phyloP scores from a whole-genome alignment of 768 basidiomycete genomes.

The Phaeotremella skinneri region DNA sequence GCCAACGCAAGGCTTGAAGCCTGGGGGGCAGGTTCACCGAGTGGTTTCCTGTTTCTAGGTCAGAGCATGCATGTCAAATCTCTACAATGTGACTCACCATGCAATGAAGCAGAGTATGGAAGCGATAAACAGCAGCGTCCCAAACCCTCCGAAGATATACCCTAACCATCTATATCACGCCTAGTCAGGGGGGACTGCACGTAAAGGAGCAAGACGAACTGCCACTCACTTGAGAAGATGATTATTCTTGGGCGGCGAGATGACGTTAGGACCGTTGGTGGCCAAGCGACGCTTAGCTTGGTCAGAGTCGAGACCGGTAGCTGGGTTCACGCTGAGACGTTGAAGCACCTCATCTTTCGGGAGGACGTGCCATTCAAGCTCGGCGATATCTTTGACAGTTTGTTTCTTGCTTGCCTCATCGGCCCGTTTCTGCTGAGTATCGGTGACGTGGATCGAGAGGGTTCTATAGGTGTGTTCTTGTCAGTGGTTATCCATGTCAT shows the following conservation, averaged over 20 bases:
- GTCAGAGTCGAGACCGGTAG: slow-evolving; percentile 57
- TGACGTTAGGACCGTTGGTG: slow-evolving; percentile 58
- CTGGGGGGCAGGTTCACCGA: slow-evolving; percentile 60
- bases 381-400: slow-evolving; percentile 47
- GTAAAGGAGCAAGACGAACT: background rate
- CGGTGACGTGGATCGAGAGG: slow-evolving; percentile 55
- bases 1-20: slow-evolving; percentile 64
- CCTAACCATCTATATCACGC: slow-evolving; percentile 51
- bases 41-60: slow-evolving; percentile 57
- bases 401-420: slow-evolving; percentile 14
- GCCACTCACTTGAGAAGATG: slow-evolving; percentile 54
- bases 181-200: background rate
- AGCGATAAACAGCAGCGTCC: slow-evolving; percentile 60
- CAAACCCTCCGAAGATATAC: slow-evolving; percentile 63
- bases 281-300: slow-evolving; percentile 58
- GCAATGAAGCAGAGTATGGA: slow-evolving; percentile 61
- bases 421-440: slow-evolving; percentile 25
- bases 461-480: slow-evolving; percentile 53
- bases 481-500: slow-evolving; percentile 1
- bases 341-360: slow-evolving; percentile 54
- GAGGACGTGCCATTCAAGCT: slow-evolving; percentile 59
- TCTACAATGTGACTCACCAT: slow-evolving; percentile 43
- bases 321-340: slow-evolving; percentile 56
- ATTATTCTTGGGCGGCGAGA: slow-evolving; percentile 58
- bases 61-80: slow-evolving; percentile 11